Conservation (phyloP, 768 basidiomycete species). For the Amanita molliuscula region DNA sequence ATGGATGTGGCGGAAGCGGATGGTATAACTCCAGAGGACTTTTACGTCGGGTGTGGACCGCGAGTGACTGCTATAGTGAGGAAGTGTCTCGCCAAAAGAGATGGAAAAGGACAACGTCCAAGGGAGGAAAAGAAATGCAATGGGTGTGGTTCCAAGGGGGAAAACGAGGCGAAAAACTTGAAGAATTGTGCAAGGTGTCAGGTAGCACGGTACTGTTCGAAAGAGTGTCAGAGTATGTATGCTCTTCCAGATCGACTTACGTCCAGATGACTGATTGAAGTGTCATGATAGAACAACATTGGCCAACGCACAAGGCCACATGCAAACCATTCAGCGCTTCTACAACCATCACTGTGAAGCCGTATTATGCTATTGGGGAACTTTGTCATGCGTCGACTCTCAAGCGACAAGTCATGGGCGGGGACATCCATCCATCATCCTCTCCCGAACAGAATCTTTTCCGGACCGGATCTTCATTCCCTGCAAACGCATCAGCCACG, state of each 20-base stretch:
- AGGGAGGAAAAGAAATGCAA: conserved; percentile 35
- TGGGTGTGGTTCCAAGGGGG: conserved; percentile 16
- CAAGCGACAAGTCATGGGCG: conserved; percentile 18
- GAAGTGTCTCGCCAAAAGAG: conserved; percentile 37
- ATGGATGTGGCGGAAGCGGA: conserved; percentile 29
- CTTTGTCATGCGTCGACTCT: too few relatives aligned
- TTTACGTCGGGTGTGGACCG: conserved; percentile 28
- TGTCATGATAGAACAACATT: conserved; percentile 27
- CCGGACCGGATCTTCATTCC: conserved; percentile 14
- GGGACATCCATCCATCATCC: conserved; percentile 16
- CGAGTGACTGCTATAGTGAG: conserved; percentile 31
- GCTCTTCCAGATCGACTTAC: conserved; percentile 1
- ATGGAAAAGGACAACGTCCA: conserved; percentile 27
- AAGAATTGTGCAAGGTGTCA: conserved; percentile 35
- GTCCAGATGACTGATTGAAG: neutral
- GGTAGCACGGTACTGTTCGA: conserved; percentile 40
- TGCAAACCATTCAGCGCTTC: conserved; percentile 35
- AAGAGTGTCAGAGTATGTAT: conserved; percentile 45
- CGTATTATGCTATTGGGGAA: conserved; percentile 20
- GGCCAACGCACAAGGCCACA: conserved; percentile 35
- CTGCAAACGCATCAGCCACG: conserved; percentile 8
- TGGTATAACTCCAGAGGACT: conserved; percentile 20
- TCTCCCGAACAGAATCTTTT: conserved; percentile 12
- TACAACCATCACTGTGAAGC: conserved; percentile 37
- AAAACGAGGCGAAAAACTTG: conserved; percentile 13